Conservation (phyloP, 2,329 filamentous ascomycete species). For the Colletotrichum eleusines region DNA sequence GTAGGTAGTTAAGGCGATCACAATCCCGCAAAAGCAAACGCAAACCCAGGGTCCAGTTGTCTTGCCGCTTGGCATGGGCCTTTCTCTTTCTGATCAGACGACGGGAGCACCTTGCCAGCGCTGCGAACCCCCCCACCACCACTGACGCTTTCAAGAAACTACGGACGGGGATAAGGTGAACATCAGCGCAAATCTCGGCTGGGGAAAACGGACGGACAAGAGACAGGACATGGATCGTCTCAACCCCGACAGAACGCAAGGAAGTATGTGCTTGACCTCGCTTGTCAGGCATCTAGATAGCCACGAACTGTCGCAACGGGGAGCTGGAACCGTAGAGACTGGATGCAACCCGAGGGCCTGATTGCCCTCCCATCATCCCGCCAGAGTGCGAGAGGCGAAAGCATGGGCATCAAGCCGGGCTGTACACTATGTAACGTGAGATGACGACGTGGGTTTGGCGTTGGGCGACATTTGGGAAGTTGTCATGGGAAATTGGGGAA, state of each 20-base stretch:
- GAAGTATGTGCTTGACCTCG: background rate
- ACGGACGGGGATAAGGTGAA: background rate
- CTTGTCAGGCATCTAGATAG: background rate
- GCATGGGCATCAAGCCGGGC: background rate
- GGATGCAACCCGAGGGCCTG: background rate
- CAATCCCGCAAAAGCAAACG: constrained; percentile 1
- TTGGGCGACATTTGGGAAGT: background rate
- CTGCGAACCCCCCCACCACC: background rate
- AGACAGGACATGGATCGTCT: no score
- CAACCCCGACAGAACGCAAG: no score
- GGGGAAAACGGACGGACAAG: background rate
- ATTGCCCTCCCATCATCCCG: background rate
- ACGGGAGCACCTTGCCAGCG: background rate
- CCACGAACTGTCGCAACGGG: background rate
- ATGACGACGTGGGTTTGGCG: background rate
- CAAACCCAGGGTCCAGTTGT: constrained; percentile 12
- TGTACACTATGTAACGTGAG: background rate
- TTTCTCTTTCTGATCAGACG: no score
- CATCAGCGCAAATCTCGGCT: background rate
- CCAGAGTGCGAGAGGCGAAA: background rate
- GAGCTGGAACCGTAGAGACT: background rate
- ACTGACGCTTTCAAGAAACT: background rate
- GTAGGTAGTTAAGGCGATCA: background rate
- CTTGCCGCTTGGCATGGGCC: background rate
- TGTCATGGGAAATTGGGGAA: background rate